Evolutionary conservation across 352 stramenopile species (phyloP).

Genomic region (Pythium guiyangense): DNA sequence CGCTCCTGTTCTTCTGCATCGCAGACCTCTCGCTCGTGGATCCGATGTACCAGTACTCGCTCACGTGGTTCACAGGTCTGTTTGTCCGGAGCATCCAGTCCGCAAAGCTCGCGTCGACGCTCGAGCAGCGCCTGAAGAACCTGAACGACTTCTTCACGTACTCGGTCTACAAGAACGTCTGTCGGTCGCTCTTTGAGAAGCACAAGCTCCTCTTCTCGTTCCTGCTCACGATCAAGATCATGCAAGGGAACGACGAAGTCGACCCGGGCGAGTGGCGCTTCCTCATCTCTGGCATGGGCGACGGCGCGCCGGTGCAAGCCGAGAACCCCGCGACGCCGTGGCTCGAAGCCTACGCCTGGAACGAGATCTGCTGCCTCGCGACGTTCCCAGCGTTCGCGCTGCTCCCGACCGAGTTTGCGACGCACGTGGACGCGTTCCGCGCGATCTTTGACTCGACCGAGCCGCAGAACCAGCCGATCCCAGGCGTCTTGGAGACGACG

Average conservation of each 20-base stretch:
- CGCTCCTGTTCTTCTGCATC: slow-evolving; percentile 91
- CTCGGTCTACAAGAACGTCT: slow-evolving; percentile 94
- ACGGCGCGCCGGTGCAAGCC: slow-evolving; percentile 23
- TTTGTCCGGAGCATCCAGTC: slow-evolving; percentile 89
- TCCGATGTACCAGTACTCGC: slow-evolving; percentile 91
- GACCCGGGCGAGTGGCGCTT: slow-evolving; percentile 89
- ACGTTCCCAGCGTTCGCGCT: slow-evolving; percentile 63
- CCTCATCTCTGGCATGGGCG: slow-evolving; percentile 82
- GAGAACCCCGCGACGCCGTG: slow-evolving; percentile 55
- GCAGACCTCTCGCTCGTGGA: slow-evolving; percentile 86
- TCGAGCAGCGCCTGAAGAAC: slow-evolving; percentile 78
- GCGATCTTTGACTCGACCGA: slow-evolving; percentile 82
- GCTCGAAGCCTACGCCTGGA: slow-evolving; percentile 77
- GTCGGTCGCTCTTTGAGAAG: slow-evolving; percentile 91
- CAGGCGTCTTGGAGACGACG: slow-evolving; percentile 41
- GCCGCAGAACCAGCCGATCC: slow-evolving; percentile 71
- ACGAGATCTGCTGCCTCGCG: slow-evolving; percentile 68
- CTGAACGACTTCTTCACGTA: slow-evolving; percentile 94
- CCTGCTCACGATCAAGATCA: slow-evolving; percentile 85
- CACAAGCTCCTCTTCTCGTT: slow-evolving; percentile 94
- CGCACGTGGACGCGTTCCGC: slow-evolving; percentile 48
- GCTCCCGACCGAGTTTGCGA: slow-evolving; percentile 43
- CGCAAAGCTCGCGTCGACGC: slow-evolving; percentile 54
- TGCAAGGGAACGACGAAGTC: slow-evolving; percentile 78
- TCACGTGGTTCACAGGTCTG: slow-evolving; percentile 92